phyloP scores from a whole-genome alignment of 495 filamentous ascomycete genomes.

The Penicillium chermesinum region DNA sequence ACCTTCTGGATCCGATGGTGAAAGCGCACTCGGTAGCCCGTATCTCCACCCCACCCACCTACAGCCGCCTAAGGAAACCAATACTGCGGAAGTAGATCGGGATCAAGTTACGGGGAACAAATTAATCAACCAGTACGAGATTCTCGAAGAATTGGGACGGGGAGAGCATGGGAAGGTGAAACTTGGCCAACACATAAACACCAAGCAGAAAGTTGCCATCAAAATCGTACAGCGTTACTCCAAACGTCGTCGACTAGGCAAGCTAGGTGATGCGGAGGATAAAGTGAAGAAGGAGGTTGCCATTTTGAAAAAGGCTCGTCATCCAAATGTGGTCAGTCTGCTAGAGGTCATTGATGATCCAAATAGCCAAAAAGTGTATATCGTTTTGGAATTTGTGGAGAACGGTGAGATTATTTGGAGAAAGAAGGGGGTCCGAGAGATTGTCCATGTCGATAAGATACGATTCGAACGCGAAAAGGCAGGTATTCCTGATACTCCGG shows the following conservation, averaged over 20 bases:
- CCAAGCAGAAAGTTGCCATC: constrained; percentile 82
- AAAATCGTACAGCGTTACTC: constrained; percentile 98
- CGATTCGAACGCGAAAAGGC: constrained; percentile 67
- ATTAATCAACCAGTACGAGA: constrained; percentile 93
- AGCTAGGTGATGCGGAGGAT: constrained; percentile 68
- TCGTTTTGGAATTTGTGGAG: constrained; percentile 92
- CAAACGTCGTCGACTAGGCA: constrained; percentile 84
- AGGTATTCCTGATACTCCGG: constrained; percentile 50
- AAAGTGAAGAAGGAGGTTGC: constrained; percentile 97
- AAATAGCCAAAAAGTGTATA: constrained; percentile 92
- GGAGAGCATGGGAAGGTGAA: constrained; percentile 98
- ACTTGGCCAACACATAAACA: constrained; percentile 72
- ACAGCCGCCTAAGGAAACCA: constrained; percentile 66
- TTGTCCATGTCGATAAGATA: constrained; percentile 74
- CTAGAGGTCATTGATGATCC: constrained; percentile 98
- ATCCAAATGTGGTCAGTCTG: constrained; percentile 90
- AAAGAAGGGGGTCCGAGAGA: constrained; percentile 71
- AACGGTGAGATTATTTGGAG: constrained; percentile 92
- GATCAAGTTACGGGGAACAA: constrained; percentile 87
- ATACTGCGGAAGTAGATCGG: constrained; percentile 82
- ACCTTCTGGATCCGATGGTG: constrained; percentile 43
- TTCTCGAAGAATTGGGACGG: constrained; percentile 90
- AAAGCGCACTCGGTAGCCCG: constrained; percentile 46
- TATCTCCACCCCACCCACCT: constrained; percentile 61
- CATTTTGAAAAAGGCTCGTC: constrained; percentile 94